Evolutionary conservation across 495 filamentous ascomycete genomes (phyloP).

Genomic region (Neurospora sp.): DNA sequence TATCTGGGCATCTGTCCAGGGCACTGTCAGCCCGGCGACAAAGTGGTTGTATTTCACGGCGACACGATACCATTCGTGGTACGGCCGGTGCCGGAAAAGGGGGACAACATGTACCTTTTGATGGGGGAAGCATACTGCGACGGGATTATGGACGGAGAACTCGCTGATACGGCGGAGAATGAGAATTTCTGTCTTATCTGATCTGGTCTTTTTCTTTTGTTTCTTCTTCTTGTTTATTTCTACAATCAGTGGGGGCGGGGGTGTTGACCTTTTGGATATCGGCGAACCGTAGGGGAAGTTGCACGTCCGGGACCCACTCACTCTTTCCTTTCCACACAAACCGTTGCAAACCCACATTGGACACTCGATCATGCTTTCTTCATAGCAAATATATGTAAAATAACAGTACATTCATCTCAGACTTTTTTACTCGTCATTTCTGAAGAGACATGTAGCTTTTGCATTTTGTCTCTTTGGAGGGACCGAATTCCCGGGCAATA

Average conservation of each 20-base stretch:
- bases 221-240: neutral
- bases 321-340: neutral
- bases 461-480: neutral
- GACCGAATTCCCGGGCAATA: neutral
- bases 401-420: neutral
- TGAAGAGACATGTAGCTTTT: neutral
- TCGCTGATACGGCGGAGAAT: neutral
- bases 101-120: neutral
- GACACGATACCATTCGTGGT: conserved; percentile 7
- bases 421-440: neutral
- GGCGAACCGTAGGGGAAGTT: neutral
- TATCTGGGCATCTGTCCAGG: conserved; percentile 8
- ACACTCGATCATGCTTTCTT: neutral
- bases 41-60: conserved; percentile 9
- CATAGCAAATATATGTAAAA: neutral
- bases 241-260: neutral
- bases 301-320: neutral
- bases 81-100: neutral
- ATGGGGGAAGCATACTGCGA: conserved; percentile 11
- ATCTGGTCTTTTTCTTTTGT: neutral
- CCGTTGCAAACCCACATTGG: neutral
- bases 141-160: conserved; percentile 8
- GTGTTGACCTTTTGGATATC: neutral
- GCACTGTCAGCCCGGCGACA: neutral
- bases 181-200: neutral